Evolutionary conservation across 2,329 filamentous ascomycete genomes (phyloP).

Genomic region (Trichoderma lentiforme): DNA sequence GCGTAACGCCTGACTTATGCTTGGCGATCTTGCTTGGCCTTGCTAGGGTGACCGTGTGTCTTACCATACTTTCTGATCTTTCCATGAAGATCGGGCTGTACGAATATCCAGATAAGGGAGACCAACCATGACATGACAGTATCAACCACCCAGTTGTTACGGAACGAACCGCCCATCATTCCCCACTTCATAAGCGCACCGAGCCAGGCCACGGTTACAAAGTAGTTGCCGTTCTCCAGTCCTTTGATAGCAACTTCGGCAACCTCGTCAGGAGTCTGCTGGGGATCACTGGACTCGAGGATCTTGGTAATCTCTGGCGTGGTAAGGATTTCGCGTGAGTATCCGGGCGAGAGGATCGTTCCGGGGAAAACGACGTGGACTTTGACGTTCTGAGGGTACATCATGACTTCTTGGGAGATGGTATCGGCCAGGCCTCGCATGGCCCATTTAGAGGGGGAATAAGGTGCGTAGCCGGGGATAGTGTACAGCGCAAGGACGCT

Average conservation of each 20-base stretch:
- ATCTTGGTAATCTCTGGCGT: slow-evolving; percentile 79
- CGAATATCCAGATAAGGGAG: slow-evolving; percentile 56
- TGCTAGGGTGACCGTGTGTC: slow-evolving; percentile 57
- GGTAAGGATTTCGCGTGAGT: slow-evolving; percentile 68
- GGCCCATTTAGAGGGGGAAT: slow-evolving; percentile 81
- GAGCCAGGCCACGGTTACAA: slow-evolving; percentile 72
- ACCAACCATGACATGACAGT: slow-evolving; percentile 54
- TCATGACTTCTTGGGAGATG: slow-evolving; percentile 74
- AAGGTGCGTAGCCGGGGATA: slow-evolving; percentile 77
- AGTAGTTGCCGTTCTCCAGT: slow-evolving; percentile 75
- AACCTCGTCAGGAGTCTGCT: slow-evolving; percentile 74
- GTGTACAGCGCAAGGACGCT: slow-evolving; percentile 73
- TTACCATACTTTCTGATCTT: slow-evolving; percentile 56
- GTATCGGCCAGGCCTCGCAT: slow-evolving; percentile 80
- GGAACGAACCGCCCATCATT: slow-evolving; percentile 51
- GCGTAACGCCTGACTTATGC: not conserved
- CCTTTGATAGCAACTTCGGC: slow-evolving; percentile 67
- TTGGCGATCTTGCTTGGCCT: slow-evolving; percentile 35
- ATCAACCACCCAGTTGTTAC: slow-evolving; percentile 60
- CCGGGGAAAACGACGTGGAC: slow-evolving; percentile 82
- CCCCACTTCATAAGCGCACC: slow-evolving; percentile 68
- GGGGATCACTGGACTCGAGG: slow-evolving; percentile 78
- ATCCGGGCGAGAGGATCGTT: slow-evolving; percentile 74
- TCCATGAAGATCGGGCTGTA: slow-evolving; percentile 52
- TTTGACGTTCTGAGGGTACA: slow-evolving; percentile 81